Conservation (phyloP, 805 yeast genomes). For the Lachancea waltii region DNA sequence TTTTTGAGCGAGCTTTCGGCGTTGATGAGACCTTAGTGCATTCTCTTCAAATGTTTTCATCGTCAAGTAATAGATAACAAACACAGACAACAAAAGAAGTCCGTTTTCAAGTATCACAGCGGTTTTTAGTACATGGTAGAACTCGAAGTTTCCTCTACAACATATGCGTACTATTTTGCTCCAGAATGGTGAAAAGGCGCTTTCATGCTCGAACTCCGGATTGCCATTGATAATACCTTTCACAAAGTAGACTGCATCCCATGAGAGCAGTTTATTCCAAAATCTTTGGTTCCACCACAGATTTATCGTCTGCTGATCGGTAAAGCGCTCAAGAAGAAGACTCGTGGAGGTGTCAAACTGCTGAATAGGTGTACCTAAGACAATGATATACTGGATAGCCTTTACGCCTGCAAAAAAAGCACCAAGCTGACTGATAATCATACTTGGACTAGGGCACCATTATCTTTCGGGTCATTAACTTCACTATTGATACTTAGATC, state of each 20-base stretch:
- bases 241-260: slow-evolving; percentile 83
- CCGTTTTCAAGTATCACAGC: slow-evolving; percentile 47
- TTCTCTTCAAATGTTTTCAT: slow-evolving; percentile 23
- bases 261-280: slow-evolving; percentile 52
- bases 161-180: slow-evolving; percentile 39
- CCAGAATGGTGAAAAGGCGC: slow-evolving; percentile 83
- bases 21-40: slow-evolving; percentile 12
- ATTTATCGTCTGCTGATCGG: slow-evolving; percentile 1
- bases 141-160: slow-evolving; percentile 20
- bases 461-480: no score
- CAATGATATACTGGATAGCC: slow-evolving; percentile 22
- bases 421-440: neutral
- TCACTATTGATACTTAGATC: neutral
- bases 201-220: slow-evolving; percentile 77
- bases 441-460: no score
- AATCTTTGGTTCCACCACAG: slow-evolving; percentile 26
- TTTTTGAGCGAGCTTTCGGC: slow-evolving; percentile 26
- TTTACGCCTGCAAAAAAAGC: slow-evolving; percentile 11
- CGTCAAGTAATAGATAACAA: slow-evolving; percentile 48
- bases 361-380: slow-evolving; percentile 18
- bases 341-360: slow-evolving; percentile 31
- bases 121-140: slow-evolving; percentile 41
- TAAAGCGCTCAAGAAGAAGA: slow-evolving; percentile 16
- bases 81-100: slow-evolving; percentile 43
- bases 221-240: slow-evolving; percentile 41